Base-by-base conservation (phyloP, 2,329 filamentous ascomycete genomes). In the Fusarium continuum region DNA sequence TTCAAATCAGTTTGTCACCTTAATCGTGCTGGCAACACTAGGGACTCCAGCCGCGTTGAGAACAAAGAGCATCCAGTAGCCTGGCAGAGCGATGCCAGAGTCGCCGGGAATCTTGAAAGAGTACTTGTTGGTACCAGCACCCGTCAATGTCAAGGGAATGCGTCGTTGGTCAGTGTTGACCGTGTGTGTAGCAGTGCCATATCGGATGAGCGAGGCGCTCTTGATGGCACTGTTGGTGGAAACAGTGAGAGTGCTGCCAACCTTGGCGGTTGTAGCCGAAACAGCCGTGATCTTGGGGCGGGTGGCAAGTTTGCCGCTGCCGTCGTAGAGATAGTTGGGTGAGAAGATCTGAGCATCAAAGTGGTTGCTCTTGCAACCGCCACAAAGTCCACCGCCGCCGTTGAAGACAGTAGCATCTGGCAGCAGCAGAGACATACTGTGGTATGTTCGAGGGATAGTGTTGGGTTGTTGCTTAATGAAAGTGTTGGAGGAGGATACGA, bases 41-140 rank as follows among this genome's bases (percentile, higher is more conserved):
- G 65, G 65, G 3, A 67, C 65, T 1, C 65, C 64, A 8, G 23
- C 51, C 11, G 38, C 22, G 46, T 65, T 68, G 9, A 67, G 45
- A 1, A 68, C 65, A 36, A 67, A 67, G 3, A 67, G 34, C 65
- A 67, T 67, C 65, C 64, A 67, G 45, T 68, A 67, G 6, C 65
- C 64, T 1, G 65, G 65, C 2, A 68, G 28, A 11, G 64, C 65
- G 19, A 67, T 49, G 4, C 65, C 65, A 3, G 65, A 39, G 4
- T 68, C 65, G 25, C 32, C 17, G 4, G 65, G 65, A 6, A 67
- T 43, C 16, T 49, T 49, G 39, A 67, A 55, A 3, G 56, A 47
- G 19, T 67, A 67, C 36, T 47, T 55, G 14, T 65, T 68, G 4
- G 57, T 60, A n/a, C 57, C 61, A 13, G 46, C 45, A 0, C 46